phyloP scores from a whole-genome alignment of 306 rosid species.

The Corylus avellana region DNA sequence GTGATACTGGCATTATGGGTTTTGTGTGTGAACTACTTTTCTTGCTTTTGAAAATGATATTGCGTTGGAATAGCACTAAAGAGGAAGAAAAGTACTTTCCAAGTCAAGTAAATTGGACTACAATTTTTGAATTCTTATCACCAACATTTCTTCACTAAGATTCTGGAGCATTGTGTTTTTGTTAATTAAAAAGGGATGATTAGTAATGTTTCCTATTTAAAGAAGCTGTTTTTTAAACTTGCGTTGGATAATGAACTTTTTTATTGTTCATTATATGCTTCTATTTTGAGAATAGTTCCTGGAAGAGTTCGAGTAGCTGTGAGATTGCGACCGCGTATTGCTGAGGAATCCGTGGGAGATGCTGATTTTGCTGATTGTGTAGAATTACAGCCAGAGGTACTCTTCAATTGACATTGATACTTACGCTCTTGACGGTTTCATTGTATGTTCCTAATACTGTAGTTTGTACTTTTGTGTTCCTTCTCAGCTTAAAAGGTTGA shows the following conservation, averaged over 20 bases:
- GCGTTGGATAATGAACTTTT: neutral
- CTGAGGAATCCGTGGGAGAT: constrained; percentile 74
- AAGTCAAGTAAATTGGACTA: neutral
- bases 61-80: constrained; percentile 6
- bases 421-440: neutral
- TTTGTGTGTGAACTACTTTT: constrained; percentile 17
- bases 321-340: constrained; percentile 80
- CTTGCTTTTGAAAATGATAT: constrained; percentile 12
- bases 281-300: constrained; percentile 54
- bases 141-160: neutral
- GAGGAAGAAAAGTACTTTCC: neutral
- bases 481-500: constrained; percentile 91
- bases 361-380: constrained; percentile 98
- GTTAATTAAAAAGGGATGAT: neutral
- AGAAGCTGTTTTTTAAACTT: neutral
- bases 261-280: constrained; percentile 26
- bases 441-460: neutral
- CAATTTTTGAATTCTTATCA: neutral
- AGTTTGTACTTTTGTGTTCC: constrained; percentile 24
- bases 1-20: neutral
- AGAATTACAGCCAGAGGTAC: constrained; percentile 95
- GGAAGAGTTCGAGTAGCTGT: constrained; percentile 99
- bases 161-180: neutral
- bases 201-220: neutral
- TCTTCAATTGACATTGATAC: constrained; percentile 12